phyloP scores from a whole-genome alignment of 768 basidiomycete species.

The Terana coerulea region DNA sequence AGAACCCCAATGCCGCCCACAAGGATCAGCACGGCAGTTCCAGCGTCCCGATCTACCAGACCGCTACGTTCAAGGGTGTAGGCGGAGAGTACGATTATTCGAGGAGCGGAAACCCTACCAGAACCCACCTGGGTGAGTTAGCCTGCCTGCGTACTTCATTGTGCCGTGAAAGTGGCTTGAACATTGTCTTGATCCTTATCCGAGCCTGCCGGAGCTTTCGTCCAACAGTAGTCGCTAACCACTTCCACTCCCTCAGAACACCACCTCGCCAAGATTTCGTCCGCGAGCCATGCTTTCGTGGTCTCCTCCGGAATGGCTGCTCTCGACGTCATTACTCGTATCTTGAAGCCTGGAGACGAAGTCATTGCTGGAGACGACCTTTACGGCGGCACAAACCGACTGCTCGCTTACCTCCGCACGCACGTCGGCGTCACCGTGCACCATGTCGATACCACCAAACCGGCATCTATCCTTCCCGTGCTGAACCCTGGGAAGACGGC shows the following conservation, averaged over 20 bases:
- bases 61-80: constrained; percentile 96
- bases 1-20: constrained; percentile 83
- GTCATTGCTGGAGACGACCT: constrained; percentile 96
- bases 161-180: too few species aligned
- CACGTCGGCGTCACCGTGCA: constrained; percentile 88
- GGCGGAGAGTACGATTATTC: constrained; percentile 90
- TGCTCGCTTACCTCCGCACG: constrained; percentile 82
- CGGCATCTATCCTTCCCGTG: constrained; percentile 54
- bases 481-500: constrained; percentile 73
- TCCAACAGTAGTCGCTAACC: background rate
- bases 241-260: constrained; percentile 57
- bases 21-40: constrained; percentile 96
- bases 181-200: too few species aligned
- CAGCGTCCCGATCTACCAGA: constrained; percentile 96
- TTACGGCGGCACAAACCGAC: constrained; percentile 96
- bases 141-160: too few species aligned
- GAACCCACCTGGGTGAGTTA: constrained; percentile 83
- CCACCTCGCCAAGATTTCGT: constrained; percentile 95
- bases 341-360: constrained; percentile 94
- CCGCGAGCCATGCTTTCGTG: constrained; percentile 82
- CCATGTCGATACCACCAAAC: constrained; percentile 90
- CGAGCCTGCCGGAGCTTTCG: background rate
- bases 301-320: constrained; percentile 99
- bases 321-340: constrained; percentile 88
- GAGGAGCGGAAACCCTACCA: constrained; percentile 93